These are phyloP conservation scores for Fusarium dimerum DNA, from an alignment of 2,329 filamentous ascomycete species.

Conservation along the genomic window DNA sequence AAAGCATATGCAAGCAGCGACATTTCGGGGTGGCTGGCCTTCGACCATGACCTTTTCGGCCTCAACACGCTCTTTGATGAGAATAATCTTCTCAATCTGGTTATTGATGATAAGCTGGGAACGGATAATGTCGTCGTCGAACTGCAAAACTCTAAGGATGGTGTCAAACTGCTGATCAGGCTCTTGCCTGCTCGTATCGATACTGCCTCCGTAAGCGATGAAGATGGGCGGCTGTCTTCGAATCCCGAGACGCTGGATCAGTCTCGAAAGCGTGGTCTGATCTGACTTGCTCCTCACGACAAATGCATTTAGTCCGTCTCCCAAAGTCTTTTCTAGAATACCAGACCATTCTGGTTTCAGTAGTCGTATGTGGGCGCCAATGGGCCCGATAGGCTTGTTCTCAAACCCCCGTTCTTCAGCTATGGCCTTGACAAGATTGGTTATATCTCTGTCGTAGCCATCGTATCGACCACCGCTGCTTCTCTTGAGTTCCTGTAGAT, in stretches of 20 bases:
- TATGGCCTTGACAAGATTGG: slow-evolving; percentile 67
- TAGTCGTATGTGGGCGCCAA: slow-evolving; percentile 77
- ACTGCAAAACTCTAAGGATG: slow-evolving; percentile 75
- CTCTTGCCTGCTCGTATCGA: slow-evolving; percentile 55
- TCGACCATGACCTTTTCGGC: slow-evolving; percentile 71
- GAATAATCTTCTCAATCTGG: slow-evolving; percentile 78
- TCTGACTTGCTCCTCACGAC: slow-evolving; percentile 79
- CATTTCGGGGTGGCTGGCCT: slow-evolving; percentile 64
- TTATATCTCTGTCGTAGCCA: slow-evolving; percentile 65
- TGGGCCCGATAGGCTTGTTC: slow-evolving; percentile 76
- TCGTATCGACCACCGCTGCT: slow-evolving; percentile 59
- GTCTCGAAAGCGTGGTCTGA: slow-evolving; percentile 62
- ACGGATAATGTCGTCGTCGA: slow-evolving; percentile 76
- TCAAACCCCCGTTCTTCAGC: slow-evolving; percentile 68
- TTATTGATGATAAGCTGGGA: slow-evolving; percentile 83
- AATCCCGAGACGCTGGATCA: slow-evolving; percentile 68
- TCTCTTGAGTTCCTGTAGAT: slow-evolving; percentile 52
- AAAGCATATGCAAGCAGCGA: slow-evolving; percentile 70
- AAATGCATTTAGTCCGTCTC: slow-evolving; percentile 71
- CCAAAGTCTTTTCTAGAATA: slow-evolving; percentile 77
- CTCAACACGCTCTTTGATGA: slow-evolving; percentile 68
- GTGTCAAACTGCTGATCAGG: slow-evolving; percentile 75
- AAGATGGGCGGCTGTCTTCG: slow-evolving; percentile 38
- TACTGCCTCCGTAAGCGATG: slow-evolving; percentile 38
- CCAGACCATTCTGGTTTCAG: slow-evolving; percentile 79